Evolutionary conservation across 2,329 filamentous ascomycete genomes (phyloP).

Genomic region (Xylaria sp.): DNA sequence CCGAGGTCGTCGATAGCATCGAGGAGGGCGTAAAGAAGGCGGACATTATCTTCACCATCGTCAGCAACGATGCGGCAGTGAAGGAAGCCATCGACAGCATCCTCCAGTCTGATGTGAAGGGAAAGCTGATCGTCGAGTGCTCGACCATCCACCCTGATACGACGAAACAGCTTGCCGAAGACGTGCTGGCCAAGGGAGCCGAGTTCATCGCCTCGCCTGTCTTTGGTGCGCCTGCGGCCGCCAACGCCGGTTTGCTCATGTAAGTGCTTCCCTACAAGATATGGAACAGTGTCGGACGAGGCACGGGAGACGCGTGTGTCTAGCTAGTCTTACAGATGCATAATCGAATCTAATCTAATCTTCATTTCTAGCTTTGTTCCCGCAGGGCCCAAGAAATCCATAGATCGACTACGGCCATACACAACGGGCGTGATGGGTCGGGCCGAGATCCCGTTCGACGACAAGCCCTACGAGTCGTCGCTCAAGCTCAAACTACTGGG

Average conservation of each 20-base stretch:
- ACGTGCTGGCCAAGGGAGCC: conserved; percentile 63
- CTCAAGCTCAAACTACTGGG: conserved; percentile 80
- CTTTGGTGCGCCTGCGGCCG: conserved; percentile 67
- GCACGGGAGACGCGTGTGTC: background rate
- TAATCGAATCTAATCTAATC: background rate
- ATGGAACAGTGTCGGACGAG: background rate
- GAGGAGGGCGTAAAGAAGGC: conserved; percentile 69
- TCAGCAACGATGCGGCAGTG: conserved; percentile 79
- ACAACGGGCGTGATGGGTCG: conserved; percentile 70
- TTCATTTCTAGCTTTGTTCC: conserved; percentile 56
- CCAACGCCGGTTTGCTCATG: conserved; percentile 67
- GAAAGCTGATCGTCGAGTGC: conserved; percentile 85
- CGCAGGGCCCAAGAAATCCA: conserved; percentile 61
- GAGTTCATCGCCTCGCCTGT: conserved; percentile 77
- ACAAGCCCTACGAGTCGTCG: conserved; percentile 54
- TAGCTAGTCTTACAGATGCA: background rate
- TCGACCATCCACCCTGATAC: conserved; percentile 88
- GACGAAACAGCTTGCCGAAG: conserved; percentile 68
- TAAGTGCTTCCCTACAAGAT: conserved; percentile 26
- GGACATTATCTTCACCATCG: conserved; percentile 82
- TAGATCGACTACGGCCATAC: conserved; percentile 68
- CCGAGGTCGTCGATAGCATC: conserved; percentile 67
- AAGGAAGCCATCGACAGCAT: conserved; percentile 64
- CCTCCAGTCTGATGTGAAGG: conserved; percentile 60
- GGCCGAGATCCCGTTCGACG: conserved; percentile 55